A percentile compares a stretch with the other conserved stretches of the same genome.
Conservation (phyloP, 192 early-diverging fungal species). For the Coemansia sp. region DNA sequence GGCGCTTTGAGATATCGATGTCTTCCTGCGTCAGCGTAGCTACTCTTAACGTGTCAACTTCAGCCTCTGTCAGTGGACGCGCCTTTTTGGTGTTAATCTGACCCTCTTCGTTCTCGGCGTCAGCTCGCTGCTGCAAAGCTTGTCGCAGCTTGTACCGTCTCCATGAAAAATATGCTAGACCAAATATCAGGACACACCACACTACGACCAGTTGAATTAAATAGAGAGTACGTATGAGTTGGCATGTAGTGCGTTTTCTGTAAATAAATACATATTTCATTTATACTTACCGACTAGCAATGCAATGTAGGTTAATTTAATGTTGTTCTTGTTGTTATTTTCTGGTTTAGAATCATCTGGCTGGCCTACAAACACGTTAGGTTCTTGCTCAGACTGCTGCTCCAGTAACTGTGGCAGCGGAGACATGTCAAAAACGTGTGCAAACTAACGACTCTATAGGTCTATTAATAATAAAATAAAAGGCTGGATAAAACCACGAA, state of each 20-base stretch:
- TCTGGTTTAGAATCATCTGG: neutral
- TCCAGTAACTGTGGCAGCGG: neutral
- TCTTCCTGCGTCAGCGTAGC: conserved; percentile 27
- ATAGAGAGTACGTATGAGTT: neutral
- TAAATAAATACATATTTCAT: no score
- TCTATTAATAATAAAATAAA: neutral
- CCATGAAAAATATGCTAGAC: neutral
- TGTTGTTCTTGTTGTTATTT: neutral
- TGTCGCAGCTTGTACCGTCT: neutral
- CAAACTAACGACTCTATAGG: neutral
- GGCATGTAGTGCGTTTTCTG: no score
- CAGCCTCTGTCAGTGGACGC: conserved; percentile 17
- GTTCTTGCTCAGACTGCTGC: neutral
- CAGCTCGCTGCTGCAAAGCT: neutral
- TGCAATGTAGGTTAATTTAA: conserved; percentile 17
- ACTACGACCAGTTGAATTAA: neutral
- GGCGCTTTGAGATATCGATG: conserved; percentile 19
- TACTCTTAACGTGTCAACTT: conserved; percentile 17
- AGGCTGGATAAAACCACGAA: neutral
- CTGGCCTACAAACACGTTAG: neutral
- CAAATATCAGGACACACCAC: neutral
- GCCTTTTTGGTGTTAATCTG: neutral
- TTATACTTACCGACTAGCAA: conserved; percentile 8
- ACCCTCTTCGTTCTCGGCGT: neutral
- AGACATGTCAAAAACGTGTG: neutral